Conservation (phyloP, 768 basidiomycete species). For the Solioccasus polychromus region DNA sequence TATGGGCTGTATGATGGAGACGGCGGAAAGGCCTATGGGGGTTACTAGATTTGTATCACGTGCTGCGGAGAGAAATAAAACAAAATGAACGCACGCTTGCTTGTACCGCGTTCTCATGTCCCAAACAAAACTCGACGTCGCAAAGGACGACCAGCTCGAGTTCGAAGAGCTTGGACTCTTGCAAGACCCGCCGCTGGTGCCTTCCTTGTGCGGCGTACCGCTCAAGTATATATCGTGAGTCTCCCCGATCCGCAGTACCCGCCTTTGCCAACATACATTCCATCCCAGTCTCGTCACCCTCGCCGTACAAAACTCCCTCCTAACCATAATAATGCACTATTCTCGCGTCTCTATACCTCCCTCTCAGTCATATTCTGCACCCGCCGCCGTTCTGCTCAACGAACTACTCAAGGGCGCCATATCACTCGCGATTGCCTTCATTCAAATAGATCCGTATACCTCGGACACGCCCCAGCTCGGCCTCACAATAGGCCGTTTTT, state of each 20-base stretch:
- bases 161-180: conserved; percentile 47
- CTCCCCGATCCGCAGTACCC: conserved; percentile 6
- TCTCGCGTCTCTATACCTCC: conserved; percentile 81
- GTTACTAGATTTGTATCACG: conserved; percentile 20
- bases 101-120: conserved; percentile 23
- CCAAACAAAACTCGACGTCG: conserved; percentile 12
- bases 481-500: conserved; percentile 33
- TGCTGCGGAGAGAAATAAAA: background rate
- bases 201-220: conserved; percentile 65
- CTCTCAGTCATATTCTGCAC: conserved; percentile 83
- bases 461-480: conserved; percentile 31
- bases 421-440: conserved; percentile 81
- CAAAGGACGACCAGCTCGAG: conserved; percentile 38
- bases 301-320: conserved; percentile 86
- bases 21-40: conserved; percentile 50
- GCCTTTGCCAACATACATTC: background rate
- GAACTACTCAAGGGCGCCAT: conserved; percentile 92
- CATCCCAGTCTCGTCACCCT: conserved; percentile 69
- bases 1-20: conserved; percentile 70
- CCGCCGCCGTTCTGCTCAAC: conserved; percentile 89
- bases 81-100: background rate
- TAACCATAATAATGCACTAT: conserved; percentile 96
- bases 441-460: conserved; percentile 46
- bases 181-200: conserved; percentile 36
- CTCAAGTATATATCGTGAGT: conserved; percentile 81